Evolutionary conservation across 805 yeast species (phyloP).

Genomic region (Metschnikowia lochheadii): DNA sequence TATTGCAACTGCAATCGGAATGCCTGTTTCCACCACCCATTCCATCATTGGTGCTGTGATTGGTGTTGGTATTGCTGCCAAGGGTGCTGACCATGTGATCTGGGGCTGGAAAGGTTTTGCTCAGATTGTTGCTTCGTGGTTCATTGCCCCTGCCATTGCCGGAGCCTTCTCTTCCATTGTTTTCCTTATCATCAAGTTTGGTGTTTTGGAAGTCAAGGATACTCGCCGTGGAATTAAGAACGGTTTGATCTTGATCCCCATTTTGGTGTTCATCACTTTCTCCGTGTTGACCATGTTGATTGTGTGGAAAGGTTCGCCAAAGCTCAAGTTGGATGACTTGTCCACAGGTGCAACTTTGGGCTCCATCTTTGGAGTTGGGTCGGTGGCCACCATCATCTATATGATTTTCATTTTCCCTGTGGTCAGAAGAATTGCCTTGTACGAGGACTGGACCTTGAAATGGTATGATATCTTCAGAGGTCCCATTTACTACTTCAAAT

Average conservation of each 20-base stretch:
- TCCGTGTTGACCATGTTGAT: constrained; percentile 68
- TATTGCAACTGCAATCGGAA: constrained; percentile 60
- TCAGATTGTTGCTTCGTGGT: constrained; percentile 76
- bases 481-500: constrained; percentile 50
- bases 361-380: constrained; percentile 63
- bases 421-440: constrained; percentile 54
- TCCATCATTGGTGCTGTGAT: constrained; percentile 73
- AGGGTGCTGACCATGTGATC: constrained; percentile 52
- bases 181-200: constrained; percentile 56
- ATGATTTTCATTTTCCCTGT: constrained; percentile 56
- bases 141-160: constrained; percentile 69
- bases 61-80: constrained; percentile 72
- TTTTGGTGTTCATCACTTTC: constrained; percentile 56
- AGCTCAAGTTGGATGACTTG: constrained; percentile 51
- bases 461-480: constrained; percentile 56
- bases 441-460: constrained; percentile 63
- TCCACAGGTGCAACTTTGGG: constrained; percentile 51
- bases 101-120: constrained; percentile 80
- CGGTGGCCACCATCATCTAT: constrained; percentile 49
- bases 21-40: constrained; percentile 82
- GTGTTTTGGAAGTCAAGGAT: constrained; percentile 57
- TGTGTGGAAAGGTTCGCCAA: constrained; percentile 79
- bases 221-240: constrained; percentile 41
- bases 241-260: constrained; percentile 56
- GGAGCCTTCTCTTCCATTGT: constrained; percentile 58